Evolutionary conservation across 768 basidiomycete species (phyloP).

Genomic region (Boletus pseudo-olivaceus): DNA sequence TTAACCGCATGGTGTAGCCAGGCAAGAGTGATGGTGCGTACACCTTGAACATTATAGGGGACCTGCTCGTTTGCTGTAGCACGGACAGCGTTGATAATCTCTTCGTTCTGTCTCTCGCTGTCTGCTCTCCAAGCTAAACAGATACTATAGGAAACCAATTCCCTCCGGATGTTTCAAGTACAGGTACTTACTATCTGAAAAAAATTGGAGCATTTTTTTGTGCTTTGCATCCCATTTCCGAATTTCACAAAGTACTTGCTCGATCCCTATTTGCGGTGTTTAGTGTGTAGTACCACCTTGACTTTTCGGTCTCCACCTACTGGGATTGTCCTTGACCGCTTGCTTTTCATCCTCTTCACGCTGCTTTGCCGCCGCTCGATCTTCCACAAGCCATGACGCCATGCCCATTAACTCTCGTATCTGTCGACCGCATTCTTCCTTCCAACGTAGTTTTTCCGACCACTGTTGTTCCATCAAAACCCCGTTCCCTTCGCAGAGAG

Average conservation of each 20-base stretch:
- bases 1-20: not conserved
- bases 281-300: not conserved
- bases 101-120: slow-evolving; percentile 52
- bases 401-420: slow-evolving; percentile 54
- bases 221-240: slow-evolving; percentile 51
- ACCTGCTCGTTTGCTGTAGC: slow-evolving; percentile 73
- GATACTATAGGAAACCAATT: not conserved
- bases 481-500: too few relatives aligned
- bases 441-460: slow-evolving; percentile 48
- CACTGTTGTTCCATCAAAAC: slow-evolving; percentile 51
- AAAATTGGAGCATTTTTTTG: slow-evolving; percentile 43
- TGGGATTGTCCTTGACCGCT: slow-evolving; percentile 45
- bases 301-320: slow-evolving; percentile 34
- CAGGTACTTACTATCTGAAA: slow-evolving; percentile 55
- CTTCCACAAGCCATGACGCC: slow-evolving; percentile 52
- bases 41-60: slow-evolving; percentile 73
- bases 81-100: slow-evolving; percentile 58
- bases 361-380: slow-evolving; percentile 3
- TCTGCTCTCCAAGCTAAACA: slow-evolving; percentile 60
- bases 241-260: slow-evolving; percentile 54
- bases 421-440: slow-evolving; percentile 50
- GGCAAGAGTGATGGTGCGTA: slow-evolving; percentile 34
- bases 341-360: slow-evolving; percentile 20
- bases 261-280: slow-evolving; percentile 39
- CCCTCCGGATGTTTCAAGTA: not conserved